Evolutionary conservation across 441 rosid genomes (phyloP), one percentile per base, ranked within the genome.

Genomic region (Pelargonium fulgidum): DNA sequence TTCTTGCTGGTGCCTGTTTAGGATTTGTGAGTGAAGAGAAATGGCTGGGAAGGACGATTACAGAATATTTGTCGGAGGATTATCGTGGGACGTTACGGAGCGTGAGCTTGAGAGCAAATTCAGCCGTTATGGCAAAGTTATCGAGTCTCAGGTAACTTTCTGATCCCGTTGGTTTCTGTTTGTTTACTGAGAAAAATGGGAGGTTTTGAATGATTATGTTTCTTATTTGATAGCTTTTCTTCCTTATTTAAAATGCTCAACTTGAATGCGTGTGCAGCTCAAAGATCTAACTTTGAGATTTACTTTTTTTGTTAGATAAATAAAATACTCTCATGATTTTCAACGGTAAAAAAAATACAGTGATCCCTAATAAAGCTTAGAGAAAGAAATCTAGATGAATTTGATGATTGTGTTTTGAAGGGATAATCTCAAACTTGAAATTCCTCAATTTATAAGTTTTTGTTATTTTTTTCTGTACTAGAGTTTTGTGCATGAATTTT

Each of bases 51-150:
- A 85, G 81, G 96, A 94, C 62, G 96, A 90, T 13, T 74, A 89
- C 77, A 81, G 96, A 52, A 89, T 94, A 44, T 91, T 94, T 66
- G 97, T 94, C 0, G 99, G 98, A 47, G 99, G 99, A 5, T 81
- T 94, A 75, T 81, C 98, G 16, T 86, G 88, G 85, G 93, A 90
- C 70, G 80, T 89, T 69, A 81, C 86, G 22, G 97, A 90, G 70
- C 88, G 97, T 16, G 92, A 94, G 80, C 96, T 94, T 72, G 89
- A 94, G 81, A 78, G 78, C 50, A 85, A 90, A 36, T 94, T 94
- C 77, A 77, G 73, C 69, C 97, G 96, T 54, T 94, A 85, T 75
- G 98, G 99, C 10, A 91, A 90, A 76, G 84, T 94, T 62, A 71
- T 85, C 58, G 96, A 90, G 77, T 81, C 86, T 78, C 96, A 94